Base-by-base conservation (phyloP, 371 early-diverging fungal genomes). In the Basidiobolus heterosporus region DNA sequence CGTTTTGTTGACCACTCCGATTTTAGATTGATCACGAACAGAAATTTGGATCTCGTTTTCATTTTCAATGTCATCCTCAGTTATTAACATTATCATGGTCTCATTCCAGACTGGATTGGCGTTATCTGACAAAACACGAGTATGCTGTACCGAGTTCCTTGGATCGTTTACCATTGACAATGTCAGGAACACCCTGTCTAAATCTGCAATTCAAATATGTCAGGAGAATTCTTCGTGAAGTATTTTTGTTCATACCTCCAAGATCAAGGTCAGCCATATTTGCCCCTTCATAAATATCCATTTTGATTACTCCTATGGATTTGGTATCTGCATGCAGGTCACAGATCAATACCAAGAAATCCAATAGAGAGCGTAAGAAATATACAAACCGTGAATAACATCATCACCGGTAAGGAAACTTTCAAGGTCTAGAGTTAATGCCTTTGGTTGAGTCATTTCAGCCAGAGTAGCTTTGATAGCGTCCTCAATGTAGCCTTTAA, bases 231-330 rank as follows among this genome's bases (percentile, higher is more conserved):
- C n/a, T n/a, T n/a, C n/a, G n/a, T n/a, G n/a, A n/a, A n/a, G n/a
- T n/a, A n/a, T n/a, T n/a, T n/a, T n/a, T n/a, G n/a, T n/a, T n/a
- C n/a, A n/a, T 50, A 50, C 51, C 51, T n/a, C 19, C 20, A 8
- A 45, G 21, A 39, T 50, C 51, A 16, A 39, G 45, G n/a, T 50
- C 20, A 4, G 45, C 30, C 39, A 50, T n/a, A 45, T 50, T 19
- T 38, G 6, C 42, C 22, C 45, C 51, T 18, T 45, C 39, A 13
- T 46, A 16, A 15, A 50, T 40, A 30, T 45, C 51, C 14, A 50
- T 20, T 14, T 18, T 50, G 38, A 50, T 38, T 16, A 50, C 38
- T 9, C 51, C 51, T 35, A 45, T 45, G 7, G 51, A 16, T 39
- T 44, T 38, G n/a, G 45, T 45, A 30, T 50, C 51, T 45, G 22